Evolutionary conservation across 306 rosid species (phyloP), one percentile per base, ranked within the genome.

Genomic region (Cucurbita pepo): DNA sequence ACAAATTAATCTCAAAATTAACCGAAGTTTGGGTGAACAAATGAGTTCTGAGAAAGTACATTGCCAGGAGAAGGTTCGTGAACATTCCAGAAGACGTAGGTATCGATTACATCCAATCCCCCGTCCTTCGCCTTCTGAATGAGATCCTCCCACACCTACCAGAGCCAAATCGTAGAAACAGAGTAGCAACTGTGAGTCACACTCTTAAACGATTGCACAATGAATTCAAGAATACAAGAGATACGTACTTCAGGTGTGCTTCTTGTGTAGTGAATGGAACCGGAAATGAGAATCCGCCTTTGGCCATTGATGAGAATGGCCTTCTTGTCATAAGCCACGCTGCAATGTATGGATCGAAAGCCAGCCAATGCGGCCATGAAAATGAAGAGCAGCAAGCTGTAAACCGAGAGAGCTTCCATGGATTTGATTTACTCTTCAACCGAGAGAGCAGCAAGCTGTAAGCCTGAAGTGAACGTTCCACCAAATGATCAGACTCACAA

Each of bases 61-160:
- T 88, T 85, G 83, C 88, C 91, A 75, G 92, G 99, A 69, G 97
- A 91, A 55, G 96, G 96, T 85, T 94, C 96, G 65, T 94, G 99
- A 22, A 81, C 96, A 83, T 94, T 83, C 99, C 99, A 94, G 71
- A 94, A 94, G 48, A 94, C 92, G 48, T 94, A 94, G 66, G 99
- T 94, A 76, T 94, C 99, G 7, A 94, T 86, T 56, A 83, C 92
- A 83, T 94, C 96, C 71, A 94, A 78, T 55, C 97, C 99, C 61
- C 98, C 98, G 55, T 93, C 89, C 86, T 90, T 90, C 22, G 92
- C 98, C 75, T 90, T 93, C 86, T 45, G 78, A 76, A 94, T 80
- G 63, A 94, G 96, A 84, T 86, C 95, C 78, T 88, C 99, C 99
- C 99, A 94, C 99, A 91, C 91, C 99, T 94, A 76, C n/a, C 63